Evolutionary conservation across 1,284 basidiomycete species (phyloP), one percentile per base, ranked within the genome.

Genomic region (Irpex sp.): DNA sequence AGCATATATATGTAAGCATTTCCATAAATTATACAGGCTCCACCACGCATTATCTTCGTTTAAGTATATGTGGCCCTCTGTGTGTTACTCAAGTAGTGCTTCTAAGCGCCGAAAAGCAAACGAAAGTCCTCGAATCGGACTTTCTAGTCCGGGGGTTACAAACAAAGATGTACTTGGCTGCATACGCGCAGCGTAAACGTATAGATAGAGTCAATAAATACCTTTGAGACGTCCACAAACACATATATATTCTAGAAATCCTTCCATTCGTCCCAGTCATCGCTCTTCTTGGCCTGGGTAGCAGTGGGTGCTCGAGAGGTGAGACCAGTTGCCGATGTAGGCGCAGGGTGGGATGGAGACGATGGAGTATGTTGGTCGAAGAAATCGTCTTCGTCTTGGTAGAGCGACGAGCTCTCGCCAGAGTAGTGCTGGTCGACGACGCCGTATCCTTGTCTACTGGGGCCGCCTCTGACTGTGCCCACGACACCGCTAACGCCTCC

Each of bases 211-310:
- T 11, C 26, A 56, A 56, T 56, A 56, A 56, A 34, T 56, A 56
- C 54, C 19, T 17, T 17, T 11, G 54, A 34, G 54, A 17, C 19
- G 26, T 11, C 19, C 11, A 11, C 13, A 31, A 36, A 26, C 26
- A 26, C 26, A 17, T 56, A 21, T 56, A 36, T 7, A 17, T 13
- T 31, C 31, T 49, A 91, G 71, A 91, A 91, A 71, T 89, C 88
- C 75, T 91, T 87, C 89, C 90, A 92, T 49, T 91, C 89, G 59
- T 79, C 88, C 86, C 89, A 91, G 52, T 84, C 83, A 63, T 82
- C 83, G 51, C 77, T 84, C 65, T 78, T 77, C 49, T 69, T 68
- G 58, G 73, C 67, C 9, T 69, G 64, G 15, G 72, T 59, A 17
- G 74, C 58, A 51, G 68, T 68, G 19, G 70, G 61, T 26, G 26